Evolutionary conservation across 805 yeast species (phyloP).

Genomic region (Priceomyces medius): DNA sequence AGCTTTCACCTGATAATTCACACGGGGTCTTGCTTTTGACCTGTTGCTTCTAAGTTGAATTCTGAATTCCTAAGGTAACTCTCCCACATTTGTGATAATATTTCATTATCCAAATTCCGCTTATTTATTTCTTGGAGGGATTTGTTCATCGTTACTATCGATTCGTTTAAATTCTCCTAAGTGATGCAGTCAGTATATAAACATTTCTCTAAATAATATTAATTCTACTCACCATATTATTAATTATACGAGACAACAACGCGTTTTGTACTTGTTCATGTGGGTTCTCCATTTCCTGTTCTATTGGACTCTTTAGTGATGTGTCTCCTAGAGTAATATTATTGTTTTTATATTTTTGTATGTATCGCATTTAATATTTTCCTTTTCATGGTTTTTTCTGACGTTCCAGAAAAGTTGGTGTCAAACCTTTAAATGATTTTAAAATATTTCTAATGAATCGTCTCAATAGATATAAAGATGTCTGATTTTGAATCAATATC

Average conservation of each 20-base stretch:
- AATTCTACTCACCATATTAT: conserved; percentile 62
- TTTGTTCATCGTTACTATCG: conserved; percentile 62
- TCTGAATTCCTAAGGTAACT: conserved; percentile 69
- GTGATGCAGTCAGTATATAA: conserved; percentile 1
- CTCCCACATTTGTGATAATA: conserved; percentile 77
- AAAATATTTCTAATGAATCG: no score
- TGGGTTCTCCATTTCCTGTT: conserved; percentile 69
- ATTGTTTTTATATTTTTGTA: background rate
- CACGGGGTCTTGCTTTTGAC: conserved; percentile 56
- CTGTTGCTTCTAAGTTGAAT: conserved; percentile 66
- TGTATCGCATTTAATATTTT: background rate
- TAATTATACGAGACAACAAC: conserved; percentile 69
- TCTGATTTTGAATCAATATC: background rate
- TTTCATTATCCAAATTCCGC: conserved; percentile 66
- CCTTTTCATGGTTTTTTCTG: conserved; percentile 8
- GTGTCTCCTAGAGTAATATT: background rate
- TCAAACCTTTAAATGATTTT: no score
- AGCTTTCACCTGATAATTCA: conserved; percentile 16
- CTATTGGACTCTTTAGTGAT: background rate
- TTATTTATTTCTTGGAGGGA: conserved; percentile 60
- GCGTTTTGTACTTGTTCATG: conserved; percentile 81
- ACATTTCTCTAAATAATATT: background rate
- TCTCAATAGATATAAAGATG: no score
- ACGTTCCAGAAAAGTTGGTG: conserved; percentile 1
- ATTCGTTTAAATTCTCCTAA: conserved; percentile 72